Conservation (phyloP, 306 rosid species). For the Mimosa bimucronata region DNA sequence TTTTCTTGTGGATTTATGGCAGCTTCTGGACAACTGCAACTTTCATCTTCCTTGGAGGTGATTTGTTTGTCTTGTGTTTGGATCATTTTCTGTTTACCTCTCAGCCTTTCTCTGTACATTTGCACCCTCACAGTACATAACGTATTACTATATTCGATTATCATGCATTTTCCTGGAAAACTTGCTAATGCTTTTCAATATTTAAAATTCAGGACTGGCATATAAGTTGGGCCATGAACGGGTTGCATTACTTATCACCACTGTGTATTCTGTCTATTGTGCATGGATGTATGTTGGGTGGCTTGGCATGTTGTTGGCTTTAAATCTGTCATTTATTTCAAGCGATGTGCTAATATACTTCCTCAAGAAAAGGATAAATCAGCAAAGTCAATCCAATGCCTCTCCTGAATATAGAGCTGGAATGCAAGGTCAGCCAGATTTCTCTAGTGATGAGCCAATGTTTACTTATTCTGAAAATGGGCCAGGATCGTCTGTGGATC, state of each 20-base stretch:
- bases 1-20: constrained; percentile 89
- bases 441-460: constrained; percentile 62
- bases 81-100: constrained; percentile 28
- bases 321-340: constrained; percentile 87
- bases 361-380: constrained; percentile 76
- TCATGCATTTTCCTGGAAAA: constrained; percentile 30
- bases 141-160: neutral
- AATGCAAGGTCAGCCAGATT: constrained; percentile 73
- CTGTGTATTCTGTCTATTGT: constrained; percentile 80
- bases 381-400: constrained; percentile 64
- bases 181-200: constrained; percentile 43
- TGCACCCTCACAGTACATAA: neutral
- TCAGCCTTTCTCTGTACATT: neutral
- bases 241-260: constrained; percentile 68
- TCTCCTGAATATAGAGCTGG: constrained; percentile 70
- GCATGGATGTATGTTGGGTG: constrained; percentile 92
- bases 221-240: constrained; percentile 74
- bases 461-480: constrained; percentile 70
- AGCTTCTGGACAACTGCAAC: constrained; percentile 87
- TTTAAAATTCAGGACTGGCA: constrained; percentile 76
- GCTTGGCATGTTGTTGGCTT: constrained; percentile 77
- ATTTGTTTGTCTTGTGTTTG: constrained; percentile 38
- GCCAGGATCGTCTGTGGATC: constrained; percentile 66
- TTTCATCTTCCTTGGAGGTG: constrained; percentile 88
- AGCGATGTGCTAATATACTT: constrained; percentile 79